Evolutionary conservation across 805 yeast species (phyloP), one percentile per base, ranked within the genome.

Genomic region (Kluyveromyces wickerhamii): DNA sequence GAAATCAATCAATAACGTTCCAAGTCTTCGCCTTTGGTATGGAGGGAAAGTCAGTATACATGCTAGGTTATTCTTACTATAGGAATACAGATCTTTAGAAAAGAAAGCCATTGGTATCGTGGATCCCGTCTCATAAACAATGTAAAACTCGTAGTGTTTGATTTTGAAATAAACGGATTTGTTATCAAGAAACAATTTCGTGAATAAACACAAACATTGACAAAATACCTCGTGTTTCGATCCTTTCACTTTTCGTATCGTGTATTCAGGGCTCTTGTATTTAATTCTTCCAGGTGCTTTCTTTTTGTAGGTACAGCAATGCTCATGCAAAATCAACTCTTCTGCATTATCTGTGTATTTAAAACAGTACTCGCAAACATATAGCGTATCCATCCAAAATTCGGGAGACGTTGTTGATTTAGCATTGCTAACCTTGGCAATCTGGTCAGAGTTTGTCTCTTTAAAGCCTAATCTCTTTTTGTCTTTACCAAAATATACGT

Each of bases 21-120:
- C 98, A 17, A 88, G 55, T 6, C 75, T 79, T 26, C 71, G 69
- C 38, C 85, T 66, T 54, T 89, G 97, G 54, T 76, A 92, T 3
- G 96, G 96, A 1, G 98, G 98, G 41, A 92, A 83, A 3, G 86
- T 76, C 44, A 92, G 67, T 9, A 92, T 82, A 52, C 97, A 92
- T 0, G 96, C 96, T 24, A 92, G 63, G 52, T 89, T 92, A 54
- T 88, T 84, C 34, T 74, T 69, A 35, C 83, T 89, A 57, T 71
- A 69, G 0, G 95, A 78, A 0, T 81, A 62, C 28, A 80, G 62
- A 50, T 92, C 98, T 47, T 84, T 83, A 10, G 96, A 87, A 51
- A 86, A 92, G 52, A 86, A 92, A 1, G 96, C 98, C 79, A 88
- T 78, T 2, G 89, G 88, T 34, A 62, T 54, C 45, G 60, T 43